Evolutionary conservation across 2,329 filamentous ascomycete genomes (phyloP).

Genomic region (Ophiostoma perfectum): DNA sequence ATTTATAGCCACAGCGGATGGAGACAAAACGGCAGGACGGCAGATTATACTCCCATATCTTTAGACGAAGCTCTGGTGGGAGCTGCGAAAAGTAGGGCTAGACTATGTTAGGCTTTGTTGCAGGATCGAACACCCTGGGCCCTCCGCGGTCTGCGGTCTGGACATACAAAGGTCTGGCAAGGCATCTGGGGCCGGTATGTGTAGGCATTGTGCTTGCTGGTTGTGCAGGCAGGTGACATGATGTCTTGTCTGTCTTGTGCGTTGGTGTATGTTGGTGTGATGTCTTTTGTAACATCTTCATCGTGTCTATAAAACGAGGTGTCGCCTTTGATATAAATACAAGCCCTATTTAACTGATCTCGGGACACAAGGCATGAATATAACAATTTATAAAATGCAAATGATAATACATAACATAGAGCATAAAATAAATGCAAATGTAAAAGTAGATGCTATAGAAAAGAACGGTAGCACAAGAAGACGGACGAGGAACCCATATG

Average conservation of each 20-base stretch:
- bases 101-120: background rate
- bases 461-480: background rate
- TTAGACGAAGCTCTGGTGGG: constrained; percentile 44
- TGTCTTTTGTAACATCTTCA: background rate
- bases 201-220: background rate
- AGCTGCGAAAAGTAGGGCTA: constrained; percentile 42
- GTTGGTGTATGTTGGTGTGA: background rate
- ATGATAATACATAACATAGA: background rate
- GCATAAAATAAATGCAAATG: too few relatives aligned
- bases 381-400: background rate
- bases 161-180: constrained; percentile 6
- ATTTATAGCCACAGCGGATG: constrained; percentile 33
- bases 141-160: background rate
- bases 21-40: constrained; percentile 42
- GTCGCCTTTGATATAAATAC: constrained; percentile 6
- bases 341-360: background rate
- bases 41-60: constrained; percentile 44
- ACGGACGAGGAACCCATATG: background rate
- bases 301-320: background rate
- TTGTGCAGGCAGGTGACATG: constrained; percentile 4
- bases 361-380: background rate
- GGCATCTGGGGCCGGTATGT: background rate
- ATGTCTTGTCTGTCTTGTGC: background rate
- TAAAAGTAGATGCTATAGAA: too few relatives aligned
- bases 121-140: background rate